These are phyloP conservation scores for Fusarium coffeatum DNA, from an alignment of 2,329 filamentous ascomycete genomes.

Conservation along the genomic window DNA sequence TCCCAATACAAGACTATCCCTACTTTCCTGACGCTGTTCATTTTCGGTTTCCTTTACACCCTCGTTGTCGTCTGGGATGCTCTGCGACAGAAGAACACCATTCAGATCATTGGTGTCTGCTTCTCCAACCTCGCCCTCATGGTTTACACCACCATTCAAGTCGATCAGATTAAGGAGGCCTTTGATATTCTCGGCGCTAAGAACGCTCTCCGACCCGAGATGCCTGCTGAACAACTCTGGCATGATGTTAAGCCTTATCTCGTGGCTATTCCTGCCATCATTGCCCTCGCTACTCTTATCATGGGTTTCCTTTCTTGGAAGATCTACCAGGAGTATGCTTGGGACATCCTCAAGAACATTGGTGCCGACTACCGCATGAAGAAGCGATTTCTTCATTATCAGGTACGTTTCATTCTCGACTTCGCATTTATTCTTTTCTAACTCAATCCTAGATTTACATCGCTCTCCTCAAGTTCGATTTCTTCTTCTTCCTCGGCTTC, in stretches of 20 bases:
- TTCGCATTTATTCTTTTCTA: not conserved
- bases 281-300: slow-evolving; percentile 77
- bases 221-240: slow-evolving; percentile 68
- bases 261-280: slow-evolving; percentile 85
- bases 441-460: slow-evolving; percentile 82
- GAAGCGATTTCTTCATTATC: slow-evolving; percentile 93
- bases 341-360: slow-evolving; percentile 99
- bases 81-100: slow-evolving; percentile 94
- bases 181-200: slow-evolving; percentile 64
- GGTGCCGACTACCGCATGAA: slow-evolving; percentile 97
- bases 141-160: slow-evolving; percentile 92
- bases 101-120: slow-evolving; percentile 96
- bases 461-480: slow-evolving; percentile 96
- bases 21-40: slow-evolving; percentile 95
- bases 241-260: slow-evolving; percentile 77
- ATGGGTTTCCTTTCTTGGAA: slow-evolving; percentile 90
- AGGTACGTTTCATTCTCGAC: slow-evolving; percentile 67
- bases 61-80: slow-evolving; percentile 93
- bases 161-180: slow-evolving; percentile 86
- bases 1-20: slow-evolving; percentile 80
- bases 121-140: slow-evolving; percentile 91
- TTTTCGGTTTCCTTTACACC: slow-evolving; percentile 96
- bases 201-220: slow-evolving; percentile 56
- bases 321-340: slow-evolving; percentile 97
- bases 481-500: slow-evolving; percentile 99